Base-by-base conservation (phyloP, 148 eudicot species). In the Vaccinium corymbosum region DNA sequence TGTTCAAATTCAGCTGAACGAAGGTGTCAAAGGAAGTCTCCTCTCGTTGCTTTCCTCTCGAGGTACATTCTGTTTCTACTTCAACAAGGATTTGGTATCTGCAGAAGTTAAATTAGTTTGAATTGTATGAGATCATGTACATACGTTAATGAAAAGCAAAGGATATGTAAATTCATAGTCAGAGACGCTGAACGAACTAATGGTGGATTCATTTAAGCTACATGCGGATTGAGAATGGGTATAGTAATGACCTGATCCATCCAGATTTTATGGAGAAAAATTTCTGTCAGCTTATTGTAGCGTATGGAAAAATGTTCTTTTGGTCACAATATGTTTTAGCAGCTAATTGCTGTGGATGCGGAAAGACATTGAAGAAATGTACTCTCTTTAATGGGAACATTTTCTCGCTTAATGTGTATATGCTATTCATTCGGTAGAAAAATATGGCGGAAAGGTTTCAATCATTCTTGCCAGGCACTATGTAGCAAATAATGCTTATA, bases 31-130 rank as follows among this genome's bases (percentile, higher is more conserved):
- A 52, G 85, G 90, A 59, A 90, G 97, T 35, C 74, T 93, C n/a
- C 76, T 91, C 12, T 89, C 94, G 1, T 83, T 87, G 75, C 87
- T 93, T 79, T 87, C 97, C 20, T 71, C 87, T 70, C 90, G 89
- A 90, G 98, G 98, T 93, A 85, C 75, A 51, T 70, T 79, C 2
- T 20, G 49, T 70, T 49, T 79, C 38, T 42, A 27, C 27, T 79
- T 79, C 56, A 7, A 55, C 81, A 56, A 35, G 48, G 38, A 16
- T 79, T 46, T 17, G 59, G 66, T 32, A 17, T 79, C 48, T 79
- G 25, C 22, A 19, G 22, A 27, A 79, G 48, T 79, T 55, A 3
- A 79, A 29, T 79, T 79, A 12, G 7, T 76, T 78, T 10, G n/a
- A 25, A 22, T 78, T 55, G 35, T 27, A 66, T 53, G 16, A 38